Base-by-base conservation (phyloP, 306 rosid species). In the Oxytropis ochrocephala region DNA sequence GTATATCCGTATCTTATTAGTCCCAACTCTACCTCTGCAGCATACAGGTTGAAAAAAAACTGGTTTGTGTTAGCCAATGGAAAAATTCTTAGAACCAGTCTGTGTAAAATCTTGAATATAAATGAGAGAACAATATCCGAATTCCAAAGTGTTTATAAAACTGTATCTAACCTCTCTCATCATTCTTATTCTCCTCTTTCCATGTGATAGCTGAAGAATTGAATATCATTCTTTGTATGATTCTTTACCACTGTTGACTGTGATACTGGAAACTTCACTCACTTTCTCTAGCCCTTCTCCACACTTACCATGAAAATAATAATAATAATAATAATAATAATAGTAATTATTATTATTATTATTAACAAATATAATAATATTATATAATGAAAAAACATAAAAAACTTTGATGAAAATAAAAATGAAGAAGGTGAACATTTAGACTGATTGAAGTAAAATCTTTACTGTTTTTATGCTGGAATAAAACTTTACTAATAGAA, bases 181-280 rank as follows among this genome's bases (percentile, higher is more conserved):
- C 39, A n/a, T 42, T 65, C 49, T 57, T 13, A 14, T 75, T 48
- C 61, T 59, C 68, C 61, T 67, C 41, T 52, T 30, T 41, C 48
- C 64, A 29, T 32, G 48, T 60, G 44, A 38, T 41, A 43, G 21
- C 39, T 19, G 24, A 19, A 46, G 61, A 56, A 18, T 33, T 56
- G 68, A 67, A 67, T 48, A 17, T 74, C 62, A 32, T 54, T 11
- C 24, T 66, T 18, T 64, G 35, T 63, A 11, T 13, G 5, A 59
- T 73, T 63, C 33, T 64, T 42, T 64, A 53, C 55, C 11, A 9
- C 10, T 73, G 7, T 38, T n/a, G 61, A 46, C 6, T 44, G 10
- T 59, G 43, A 51, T 68, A 9, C 30, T 69, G 5, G 13, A 19
- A 39, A 38, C 17, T 50, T 35, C 9, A 13, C 39, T 7, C 53